These are phyloP conservation scores for Celoporthe dispersa DNA, from an alignment of 2,329 filamentous ascomycete species.

Conservation along the genomic window DNA sequence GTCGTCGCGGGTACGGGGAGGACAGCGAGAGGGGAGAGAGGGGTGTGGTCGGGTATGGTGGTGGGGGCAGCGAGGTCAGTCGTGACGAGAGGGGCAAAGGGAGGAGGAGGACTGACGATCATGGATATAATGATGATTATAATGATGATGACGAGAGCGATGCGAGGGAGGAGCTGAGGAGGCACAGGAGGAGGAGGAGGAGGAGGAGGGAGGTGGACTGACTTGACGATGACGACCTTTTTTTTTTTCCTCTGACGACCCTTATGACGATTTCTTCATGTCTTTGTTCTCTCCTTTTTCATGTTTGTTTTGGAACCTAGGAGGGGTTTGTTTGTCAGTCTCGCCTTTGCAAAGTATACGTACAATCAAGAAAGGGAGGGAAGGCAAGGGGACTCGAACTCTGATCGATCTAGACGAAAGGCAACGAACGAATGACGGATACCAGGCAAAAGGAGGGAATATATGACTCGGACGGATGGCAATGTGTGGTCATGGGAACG, in stretches of 20 bases:
- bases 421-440: neutral
- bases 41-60: constrained; percentile 21
- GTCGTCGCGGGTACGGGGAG: neutral
- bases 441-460: too few relatives aligned
- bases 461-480: neutral
- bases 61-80: constrained; percentile 27
- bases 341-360: neutral
- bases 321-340: neutral
- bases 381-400: too few relatives aligned
- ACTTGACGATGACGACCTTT: neutral
- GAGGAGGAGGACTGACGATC: constrained; percentile 20
- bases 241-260: constrained; percentile 10
- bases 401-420: neutral
- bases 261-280: neutral
- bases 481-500: neutral
- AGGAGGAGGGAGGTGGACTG: constrained; percentile 21
- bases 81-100: constrained; percentile 29
- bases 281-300: neutral
- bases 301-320: neutral
- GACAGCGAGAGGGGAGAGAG: neutral
- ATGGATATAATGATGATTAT: constrained; percentile 27
- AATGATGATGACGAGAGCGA: constrained; percentile 29
- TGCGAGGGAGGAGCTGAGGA: constrained; percentile 30
- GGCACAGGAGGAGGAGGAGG: constrained; percentile 31
- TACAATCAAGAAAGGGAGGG: neutral